Percentiles rank a stretch among this genome's conserved stretches.
phyloP scores from a whole-genome alignment of 176 grass and related monocot genomes.

The Oryza punctata region DNA sequence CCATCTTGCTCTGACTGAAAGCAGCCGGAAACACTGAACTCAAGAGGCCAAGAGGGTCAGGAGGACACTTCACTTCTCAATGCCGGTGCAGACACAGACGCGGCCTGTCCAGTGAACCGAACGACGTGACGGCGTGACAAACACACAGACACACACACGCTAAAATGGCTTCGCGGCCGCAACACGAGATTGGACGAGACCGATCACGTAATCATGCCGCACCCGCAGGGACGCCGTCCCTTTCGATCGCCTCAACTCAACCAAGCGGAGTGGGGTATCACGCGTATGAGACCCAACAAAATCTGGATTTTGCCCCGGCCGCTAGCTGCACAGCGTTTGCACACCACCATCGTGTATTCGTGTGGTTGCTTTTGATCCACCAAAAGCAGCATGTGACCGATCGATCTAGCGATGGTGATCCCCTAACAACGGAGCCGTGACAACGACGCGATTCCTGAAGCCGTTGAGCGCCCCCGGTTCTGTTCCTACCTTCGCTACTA shows the following conservation, averaged over 20 bases:
- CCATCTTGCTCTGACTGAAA: neutral
- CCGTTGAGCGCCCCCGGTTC: neutral
- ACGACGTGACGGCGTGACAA: slow-evolving; percentile 25
- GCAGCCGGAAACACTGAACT: neutral
- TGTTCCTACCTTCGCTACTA: neutral
- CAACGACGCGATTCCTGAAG: slow-evolving; percentile 30
- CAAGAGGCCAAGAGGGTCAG: neutral
- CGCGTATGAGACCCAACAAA: neutral
- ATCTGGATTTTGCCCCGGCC: neutral
- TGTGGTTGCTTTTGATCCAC: slow-evolving; percentile 38
- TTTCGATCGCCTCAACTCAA: slow-evolving; percentile 10
- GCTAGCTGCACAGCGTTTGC: neutral
- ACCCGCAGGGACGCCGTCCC: neutral
- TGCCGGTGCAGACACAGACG: slow-evolving; percentile 26
- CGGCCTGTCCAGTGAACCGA: slow-evolving; percentile 15
- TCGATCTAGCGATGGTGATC: slow-evolving; percentile 54
- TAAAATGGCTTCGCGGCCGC: slow-evolving; percentile 15
- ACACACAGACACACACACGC: neutral
- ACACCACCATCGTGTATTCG: neutral
- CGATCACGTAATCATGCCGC: neutral
- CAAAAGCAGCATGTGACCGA: slow-evolving; percentile 46
- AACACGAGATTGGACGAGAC: slow-evolving; percentile 1
- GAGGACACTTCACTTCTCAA: neutral
- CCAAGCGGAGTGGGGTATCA: neutral
- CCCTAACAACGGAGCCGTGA: slow-evolving; percentile 33